Percentiles rank a stretch among this genome's conserved stretches.
These are phyloP conservation scores for Petunia secreta DNA, from an alignment of 257 asterid genomes.

Conservation along the genomic window DNA sequence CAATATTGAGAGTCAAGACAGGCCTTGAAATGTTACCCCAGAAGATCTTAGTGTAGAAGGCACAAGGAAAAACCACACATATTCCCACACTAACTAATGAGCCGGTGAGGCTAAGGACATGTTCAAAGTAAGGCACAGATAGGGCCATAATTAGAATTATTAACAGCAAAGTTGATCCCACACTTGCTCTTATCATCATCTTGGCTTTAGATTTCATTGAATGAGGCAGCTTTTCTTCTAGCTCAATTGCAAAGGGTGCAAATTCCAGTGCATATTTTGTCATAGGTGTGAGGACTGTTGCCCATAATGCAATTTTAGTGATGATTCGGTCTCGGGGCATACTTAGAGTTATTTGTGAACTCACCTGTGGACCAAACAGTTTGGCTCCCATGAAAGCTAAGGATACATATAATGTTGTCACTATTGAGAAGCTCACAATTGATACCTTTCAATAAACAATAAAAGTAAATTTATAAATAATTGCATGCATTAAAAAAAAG, in stretches of 20 bases:
- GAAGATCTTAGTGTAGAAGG: constrained; percentile 62
- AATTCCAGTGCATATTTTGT: constrained; percentile 76
- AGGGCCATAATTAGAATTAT: constrained; percentile 60
- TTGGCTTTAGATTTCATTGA: constrained; percentile 48
- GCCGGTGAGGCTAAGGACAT: constrained; percentile 76
- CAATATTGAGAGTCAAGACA: constrained; percentile 42
- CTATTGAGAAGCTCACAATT: constrained; percentile 65
- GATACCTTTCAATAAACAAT: constrained; percentile 47
- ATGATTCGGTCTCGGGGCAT: constrained; percentile 50
- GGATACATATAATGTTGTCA: constrained; percentile 53
- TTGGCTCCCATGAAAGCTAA: constrained; percentile 77
- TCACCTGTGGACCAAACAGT: constrained; percentile 66
- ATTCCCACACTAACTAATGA: constrained; percentile 71
- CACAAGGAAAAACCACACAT: constrained; percentile 57
- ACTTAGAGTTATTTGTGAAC: constrained; percentile 71
- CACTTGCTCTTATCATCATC: constrained; percentile 54
- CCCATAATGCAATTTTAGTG: constrained; percentile 78
- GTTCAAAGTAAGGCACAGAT: constrained; percentile 64
- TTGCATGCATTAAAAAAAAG: background rate
- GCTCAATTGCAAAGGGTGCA: constrained; percentile 70
- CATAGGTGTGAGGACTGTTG: constrained; percentile 69
- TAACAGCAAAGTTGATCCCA: constrained; percentile 59
- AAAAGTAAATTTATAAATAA: background rate
- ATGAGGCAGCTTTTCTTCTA: constrained; percentile 53
- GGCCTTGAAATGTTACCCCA: constrained; percentile 47